Conservation (phyloP, 2,329 filamentous ascomycete genomes). For the Cercospora sojina region DNA sequence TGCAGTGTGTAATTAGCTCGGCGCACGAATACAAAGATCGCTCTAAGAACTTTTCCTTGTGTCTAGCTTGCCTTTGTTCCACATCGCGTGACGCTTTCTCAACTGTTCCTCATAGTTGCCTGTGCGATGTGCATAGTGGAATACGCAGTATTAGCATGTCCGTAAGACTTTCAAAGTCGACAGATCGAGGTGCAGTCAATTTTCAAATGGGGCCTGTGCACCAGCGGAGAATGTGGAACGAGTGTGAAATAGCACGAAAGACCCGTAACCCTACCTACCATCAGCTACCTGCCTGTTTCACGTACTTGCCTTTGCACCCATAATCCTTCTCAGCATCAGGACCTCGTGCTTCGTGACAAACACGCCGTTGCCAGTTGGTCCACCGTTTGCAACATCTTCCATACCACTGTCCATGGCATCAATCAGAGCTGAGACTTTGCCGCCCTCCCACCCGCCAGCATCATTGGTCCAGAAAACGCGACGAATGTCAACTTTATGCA, state of each 20-base stretch:
- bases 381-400: conserved; percentile 25
- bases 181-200: not conserved
- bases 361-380: conserved; percentile 35
- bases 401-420: conserved; percentile 44
- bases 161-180: not conserved
- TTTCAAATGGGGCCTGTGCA: not conserved
- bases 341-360: conserved; percentile 58
- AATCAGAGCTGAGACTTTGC: conserved; percentile 52
- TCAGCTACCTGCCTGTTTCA: not conserved
- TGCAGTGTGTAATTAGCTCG: not conserved
- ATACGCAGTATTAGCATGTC: not conserved
- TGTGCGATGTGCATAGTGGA: not conserved
- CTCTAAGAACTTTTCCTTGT: not conserved
- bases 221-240: not conserved
- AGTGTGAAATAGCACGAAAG: not conserved
- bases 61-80: not conserved
- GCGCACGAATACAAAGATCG: not conserved
- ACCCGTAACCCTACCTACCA: not conserved
- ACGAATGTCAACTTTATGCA: conserved; percentile 54
- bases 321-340: conserved; percentile 45
- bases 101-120: not conserved
- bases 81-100: not conserved
- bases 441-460: conserved; percentile 51
- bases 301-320: conserved; percentile 29
- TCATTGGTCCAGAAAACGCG: conserved; percentile 55